These are phyloP conservation scores for Sarcocystis neurona DNA, from an alignment of 169 alveolate species.

Conservation along the genomic window DNA sequence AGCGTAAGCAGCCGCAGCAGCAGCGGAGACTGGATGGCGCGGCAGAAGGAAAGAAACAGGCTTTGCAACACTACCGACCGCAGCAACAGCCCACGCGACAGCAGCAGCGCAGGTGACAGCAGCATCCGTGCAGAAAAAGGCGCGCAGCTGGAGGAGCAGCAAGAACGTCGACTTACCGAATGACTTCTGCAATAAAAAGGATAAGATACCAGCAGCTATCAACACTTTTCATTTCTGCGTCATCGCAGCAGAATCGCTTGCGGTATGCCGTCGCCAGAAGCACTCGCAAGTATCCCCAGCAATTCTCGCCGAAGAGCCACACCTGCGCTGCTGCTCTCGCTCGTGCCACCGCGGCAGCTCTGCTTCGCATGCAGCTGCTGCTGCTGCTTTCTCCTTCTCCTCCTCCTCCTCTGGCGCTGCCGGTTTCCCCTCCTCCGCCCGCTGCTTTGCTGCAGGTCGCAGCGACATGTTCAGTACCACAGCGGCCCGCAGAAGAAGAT, in stretches of 20 bases:
- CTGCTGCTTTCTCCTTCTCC: neutral
- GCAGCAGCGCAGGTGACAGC: neutral
- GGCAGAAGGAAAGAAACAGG: neutral
- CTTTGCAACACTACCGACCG: neutral
- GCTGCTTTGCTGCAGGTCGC: neutral
- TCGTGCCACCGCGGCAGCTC: neutral
- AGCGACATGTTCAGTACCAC: neutral
- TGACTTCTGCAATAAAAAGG: neutral
- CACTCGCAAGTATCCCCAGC: neutral
- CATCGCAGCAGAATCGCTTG: slow-evolving; percentile 19
- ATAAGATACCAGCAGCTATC: slow-evolving; percentile 5
- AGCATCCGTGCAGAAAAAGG: neutral
- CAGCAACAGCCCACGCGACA: neutral
- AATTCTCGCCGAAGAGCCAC: neutral
- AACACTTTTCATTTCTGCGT: slow-evolving; percentile 14
- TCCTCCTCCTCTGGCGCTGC: neutral
- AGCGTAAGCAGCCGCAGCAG: neutral
- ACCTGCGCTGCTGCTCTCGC: neutral
- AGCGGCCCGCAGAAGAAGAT: neutral
- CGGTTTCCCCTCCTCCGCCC: neutral
- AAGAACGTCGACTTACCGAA: neutral
- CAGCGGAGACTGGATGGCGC: neutral
- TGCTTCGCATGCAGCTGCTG: neutral
- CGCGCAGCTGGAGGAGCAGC: slow-evolving; percentile 26
- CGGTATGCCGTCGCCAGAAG: slow-evolving; percentile 4